Evolutionary conservation across 192 early-diverging fungal species (phyloP).

Genomic region (Coemansia sp.): DNA sequence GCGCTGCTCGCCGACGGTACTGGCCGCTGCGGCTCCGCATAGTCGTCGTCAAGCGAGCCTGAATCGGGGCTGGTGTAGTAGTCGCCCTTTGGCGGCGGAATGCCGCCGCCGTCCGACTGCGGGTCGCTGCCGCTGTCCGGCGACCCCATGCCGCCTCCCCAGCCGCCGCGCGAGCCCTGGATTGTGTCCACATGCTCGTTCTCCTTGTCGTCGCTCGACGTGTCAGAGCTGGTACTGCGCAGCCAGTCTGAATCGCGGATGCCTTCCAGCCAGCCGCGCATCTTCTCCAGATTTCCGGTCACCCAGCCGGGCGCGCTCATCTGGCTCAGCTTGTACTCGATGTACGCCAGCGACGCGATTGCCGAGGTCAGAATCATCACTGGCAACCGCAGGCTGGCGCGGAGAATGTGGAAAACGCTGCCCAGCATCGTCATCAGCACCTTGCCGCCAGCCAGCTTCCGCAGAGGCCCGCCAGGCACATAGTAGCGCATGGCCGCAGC

Average conservation of each 20-base stretch:
- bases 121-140: neutral
- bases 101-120: slow-evolving; percentile 10
- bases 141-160: slow-evolving; percentile 13
- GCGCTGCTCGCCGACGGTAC: neutral
- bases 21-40: neutral
- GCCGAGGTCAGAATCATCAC: slow-evolving; percentile 42
- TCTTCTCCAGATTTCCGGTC: slow-evolving; percentile 26
- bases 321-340: slow-evolving; percentile 51
- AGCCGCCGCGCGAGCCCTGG: slow-evolving; percentile 14
- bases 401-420: slow-evolving; percentile 18
- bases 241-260: slow-evolving; percentile 35
- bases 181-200: slow-evolving; percentile 18
- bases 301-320: slow-evolving; percentile 45
- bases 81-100: slow-evolving; percentile 39
- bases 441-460: slow-evolving; percentile 16
- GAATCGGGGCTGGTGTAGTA: slow-evolving; percentile 45
- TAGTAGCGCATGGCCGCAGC: slow-evolving; percentile 45
- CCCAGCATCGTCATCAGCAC: slow-evolving; percentile 24
- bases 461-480: slow-evolving; percentile 31
- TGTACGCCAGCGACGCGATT: slow-evolving; percentile 43
- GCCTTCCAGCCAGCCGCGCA: slow-evolving; percentile 47
- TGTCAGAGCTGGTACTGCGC: slow-evolving; percentile 10
- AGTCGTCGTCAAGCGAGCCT: slow-evolving; percentile 8
- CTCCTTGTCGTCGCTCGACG: neutral
- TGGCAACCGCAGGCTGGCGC: slow-evolving; percentile 28